phyloP scores from a whole-genome alignment of 2,329 filamentous ascomycete species.

The Endothia cerciana region DNA sequence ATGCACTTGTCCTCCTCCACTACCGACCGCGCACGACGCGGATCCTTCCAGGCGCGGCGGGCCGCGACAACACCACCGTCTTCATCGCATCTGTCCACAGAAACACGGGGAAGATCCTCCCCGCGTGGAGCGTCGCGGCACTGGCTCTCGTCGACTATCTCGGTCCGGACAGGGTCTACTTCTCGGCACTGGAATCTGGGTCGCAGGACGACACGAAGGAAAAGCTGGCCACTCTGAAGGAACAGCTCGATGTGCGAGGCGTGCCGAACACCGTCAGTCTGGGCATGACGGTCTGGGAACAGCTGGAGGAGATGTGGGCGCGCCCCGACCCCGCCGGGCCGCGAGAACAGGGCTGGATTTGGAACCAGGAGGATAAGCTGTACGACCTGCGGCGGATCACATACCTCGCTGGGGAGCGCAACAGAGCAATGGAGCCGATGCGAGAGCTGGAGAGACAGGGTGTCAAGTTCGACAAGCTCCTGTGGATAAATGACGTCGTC shows the following conservation, averaged over 20 bases:
- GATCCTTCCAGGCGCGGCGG: slow-evolving; percentile 31
- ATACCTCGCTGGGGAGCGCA: slow-evolving; percentile 67
- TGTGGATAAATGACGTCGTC: slow-evolving; percentile 66
- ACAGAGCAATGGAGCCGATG: slow-evolving; percentile 64
- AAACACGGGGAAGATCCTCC: slow-evolving; percentile 65
- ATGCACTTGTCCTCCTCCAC: slow-evolving; percentile 39
- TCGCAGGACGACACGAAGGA: slow-evolving; percentile 70
- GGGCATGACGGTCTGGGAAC: slow-evolving; percentile 56
- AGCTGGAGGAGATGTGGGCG: slow-evolving; percentile 57
- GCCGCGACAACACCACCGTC: slow-evolving; percentile 45
- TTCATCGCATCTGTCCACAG: slow-evolving; percentile 71
- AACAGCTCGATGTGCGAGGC: slow-evolving; percentile 51
- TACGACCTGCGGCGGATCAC: slow-evolving; percentile 68
- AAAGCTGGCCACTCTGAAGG: slow-evolving; percentile 60
- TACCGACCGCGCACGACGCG: slow-evolving; percentile 38
- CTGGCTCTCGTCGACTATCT: slow-evolving; percentile 58
- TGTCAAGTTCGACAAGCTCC: slow-evolving; percentile 56
- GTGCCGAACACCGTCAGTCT: slow-evolving; percentile 61
- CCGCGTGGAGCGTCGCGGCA: slow-evolving; percentile 63
- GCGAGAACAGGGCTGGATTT: slow-evolving; percentile 64
- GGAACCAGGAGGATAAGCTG: slow-evolving; percentile 50
- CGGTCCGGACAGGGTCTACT: slow-evolving; percentile 65
- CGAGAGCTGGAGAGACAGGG: slow-evolving; percentile 51
- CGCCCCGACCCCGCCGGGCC: slow-evolving; percentile 38
- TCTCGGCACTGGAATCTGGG: slow-evolving; percentile 69